A percentile compares a stretch with the other conserved stretches of the same genome.
Conservation (phyloP, 2,329 filamentous ascomycete genomes). For the Calonectria hawksworthii region DNA sequence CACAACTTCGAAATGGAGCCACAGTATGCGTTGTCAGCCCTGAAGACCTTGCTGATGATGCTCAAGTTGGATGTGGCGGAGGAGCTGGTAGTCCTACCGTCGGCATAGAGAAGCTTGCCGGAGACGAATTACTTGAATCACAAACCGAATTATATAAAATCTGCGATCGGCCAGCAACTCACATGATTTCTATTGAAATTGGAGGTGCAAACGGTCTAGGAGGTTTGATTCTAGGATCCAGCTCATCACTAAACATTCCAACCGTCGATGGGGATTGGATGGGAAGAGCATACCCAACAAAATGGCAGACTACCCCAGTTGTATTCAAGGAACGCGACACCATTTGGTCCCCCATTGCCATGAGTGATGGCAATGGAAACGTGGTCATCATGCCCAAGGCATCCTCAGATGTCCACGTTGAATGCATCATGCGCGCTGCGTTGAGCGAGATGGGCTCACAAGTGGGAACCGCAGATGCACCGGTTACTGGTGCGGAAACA, state of each 20-base stretch:
- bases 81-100: conserved; percentile 73
- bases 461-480: conserved; percentile 63
- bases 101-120: conserved; percentile 70
- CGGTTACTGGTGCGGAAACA: conserved; percentile 63
- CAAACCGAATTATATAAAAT: conserved; percentile 68
- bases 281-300: conserved; percentile 68
- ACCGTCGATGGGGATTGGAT: conserved; percentile 70
- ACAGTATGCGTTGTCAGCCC: conserved; percentile 66
- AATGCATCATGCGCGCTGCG: conserved; percentile 64
- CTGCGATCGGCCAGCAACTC: conserved; percentile 61
- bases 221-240: conserved; percentile 68
- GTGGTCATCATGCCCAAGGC: conserved; percentile 64
- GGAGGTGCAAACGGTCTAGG: conserved; percentile 76
- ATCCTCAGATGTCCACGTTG: conserved; percentile 61
- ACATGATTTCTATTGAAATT: conserved; percentile 75
- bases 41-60: conserved; percentile 63
- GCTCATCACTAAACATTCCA: conserved; percentile 64
- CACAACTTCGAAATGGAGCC: conserved; percentile 64
- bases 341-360: conserved; percentile 61
- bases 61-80: conserved; percentile 68
- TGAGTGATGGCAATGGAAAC: conserved; percentile 67
- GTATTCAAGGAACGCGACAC: conserved; percentile 63
- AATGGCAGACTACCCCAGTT: conserved; percentile 69
- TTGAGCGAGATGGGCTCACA: conserved; percentile 69
- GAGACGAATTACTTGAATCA: conserved; percentile 67